Percentiles rank a stretch among this genome's conserved stretches.
These are phyloP conservation scores for Cryphonectria carpinicola DNA, from an alignment of 2,329 filamentous ascomycete species.

Conservation along the genomic window DNA sequence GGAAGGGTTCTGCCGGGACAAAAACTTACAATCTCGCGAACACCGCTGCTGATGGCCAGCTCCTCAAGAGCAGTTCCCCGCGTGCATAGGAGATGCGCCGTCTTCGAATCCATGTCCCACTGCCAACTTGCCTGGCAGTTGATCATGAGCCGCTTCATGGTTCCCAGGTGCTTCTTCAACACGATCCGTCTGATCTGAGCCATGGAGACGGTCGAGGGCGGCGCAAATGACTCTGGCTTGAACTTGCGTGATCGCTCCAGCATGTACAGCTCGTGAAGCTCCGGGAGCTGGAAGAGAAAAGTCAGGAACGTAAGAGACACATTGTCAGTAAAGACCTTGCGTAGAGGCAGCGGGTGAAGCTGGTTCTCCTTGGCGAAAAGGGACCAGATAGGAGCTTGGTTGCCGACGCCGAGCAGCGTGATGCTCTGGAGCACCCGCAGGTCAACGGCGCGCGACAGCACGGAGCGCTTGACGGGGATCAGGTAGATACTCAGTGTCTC, in stretches of 20 bases:
- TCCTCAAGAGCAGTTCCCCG: conserved; percentile 56
- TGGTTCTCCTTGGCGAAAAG: conserved; percentile 59
- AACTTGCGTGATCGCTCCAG: conserved; percentile 57
- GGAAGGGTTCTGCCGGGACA: background rate
- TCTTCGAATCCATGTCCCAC: conserved; percentile 63
- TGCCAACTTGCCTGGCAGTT: conserved; percentile 56
- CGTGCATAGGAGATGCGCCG: conserved; percentile 56
- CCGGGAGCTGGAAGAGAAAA: conserved; percentile 55
- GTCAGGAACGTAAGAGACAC: conserved; percentile 59
- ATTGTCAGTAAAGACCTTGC: conserved; percentile 66
- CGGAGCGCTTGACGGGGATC: conserved; percentile 62
- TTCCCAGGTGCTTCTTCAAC: conserved; percentile 60
- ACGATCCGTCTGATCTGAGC: conserved; percentile 62
- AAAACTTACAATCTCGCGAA: conserved; percentile 56
- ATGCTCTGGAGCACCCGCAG: conserved; percentile 59
- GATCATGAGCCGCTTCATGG: conserved; percentile 61
- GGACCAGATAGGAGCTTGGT: conserved; percentile 64
- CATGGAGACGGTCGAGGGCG: conserved; percentile 54
- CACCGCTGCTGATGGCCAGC: conserved; percentile 58
- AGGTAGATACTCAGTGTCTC: conserved; percentile 59
- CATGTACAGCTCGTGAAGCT: conserved; percentile 62
- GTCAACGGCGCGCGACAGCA: conserved; percentile 61
- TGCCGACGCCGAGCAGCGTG: conserved; percentile 66
- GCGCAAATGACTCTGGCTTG: conserved; percentile 57
- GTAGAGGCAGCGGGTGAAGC: conserved; percentile 53